Base-by-base conservation (phyloP, 177 flowering plant genomes). In the Vitis hybrid region DNA sequence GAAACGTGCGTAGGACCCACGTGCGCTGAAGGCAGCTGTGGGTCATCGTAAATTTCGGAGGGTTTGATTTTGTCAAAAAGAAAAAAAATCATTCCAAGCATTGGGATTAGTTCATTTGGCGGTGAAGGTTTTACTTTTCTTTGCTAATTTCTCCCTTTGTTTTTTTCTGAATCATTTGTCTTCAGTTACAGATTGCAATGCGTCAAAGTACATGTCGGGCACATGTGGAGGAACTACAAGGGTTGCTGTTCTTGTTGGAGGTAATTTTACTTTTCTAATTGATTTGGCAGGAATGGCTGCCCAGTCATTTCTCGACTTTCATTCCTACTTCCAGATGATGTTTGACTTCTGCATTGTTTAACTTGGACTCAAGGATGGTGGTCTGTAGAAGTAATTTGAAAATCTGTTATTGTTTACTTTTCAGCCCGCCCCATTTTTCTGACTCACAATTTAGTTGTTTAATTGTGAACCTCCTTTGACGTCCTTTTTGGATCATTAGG, bases 231-330 rank as follows among this genome's bases (percentile, higher is more conserved):
- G 85, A 68, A 75, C 71, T 11, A 74, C 80, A 2, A 78, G 78
- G 74, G 73, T 86, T 65, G 88, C 77, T 64, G 81, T 85, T 71
- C 88, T 92, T n/a, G 65, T 88, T 59, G 96, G 86, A 90, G 98
- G 98, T 91, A 77, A 59, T 3, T 11, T 2, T 14, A 61, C 66
- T 19, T 14, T 17, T 47, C 17, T 63, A 19, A 31, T 8, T 52
- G 4, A 4, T 44, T 64, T 18, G 4, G 5, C 14, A 15, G 47
- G 5, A 64, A 44, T n/a, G 50, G 38, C 19, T 47, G 20, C 15
- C 15, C 14, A 7, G 31, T 28, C 31, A 28, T 28, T 28, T 28
- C 31, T 28, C 31, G 10, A 7, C 31, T 51, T 11, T 51, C 8
- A 51, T 66, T 8, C 14, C 20, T 24, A 3, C 11, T 20, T 6